Base-by-base conservation (phyloP, 495 filamentous ascomycete genomes). In the Trichocladium uniseriatum region DNA sequence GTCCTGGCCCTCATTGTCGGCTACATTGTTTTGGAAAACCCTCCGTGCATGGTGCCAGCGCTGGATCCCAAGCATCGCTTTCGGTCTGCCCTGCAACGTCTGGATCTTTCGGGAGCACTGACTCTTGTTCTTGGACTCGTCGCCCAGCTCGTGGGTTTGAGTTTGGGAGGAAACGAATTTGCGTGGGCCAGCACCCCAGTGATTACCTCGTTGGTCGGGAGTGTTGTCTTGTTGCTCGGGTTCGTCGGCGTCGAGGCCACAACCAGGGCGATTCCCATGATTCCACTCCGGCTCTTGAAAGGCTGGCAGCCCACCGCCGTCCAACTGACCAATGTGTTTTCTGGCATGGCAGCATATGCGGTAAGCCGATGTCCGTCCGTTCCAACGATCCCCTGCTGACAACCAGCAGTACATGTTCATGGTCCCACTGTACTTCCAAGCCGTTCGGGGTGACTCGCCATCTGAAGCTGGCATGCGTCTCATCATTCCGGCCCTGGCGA, bases 381-480 rank as follows among this genome's bases (percentile, higher is more conserved):
- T 10, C 15, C 10, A 10, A 29, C 19, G 13, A 14, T 4, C 3
- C 6, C 9, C 37, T 19, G 21, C 16, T 48, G 42, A 53, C 35
- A 3, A 18, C 28, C 2, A 3, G 35, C 49, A 84, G 80, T 84
- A 80, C 45, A 75, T 84, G 45, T 84, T 84, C 54, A 79, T 77
- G 36, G 68, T 82, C 0, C 80, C 81, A 1, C 59, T 84, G 24
- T 78, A 81, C 38, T 82, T 83, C 58, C 81, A 84, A 48, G 77
- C 80, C 0, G 74, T 83, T 9, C 69, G 80, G 0, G 68, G 76
- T 0, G 81, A 84, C 24, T 78, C 76, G 5, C 73, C 81, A 2
- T 74, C 78, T 0, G 75, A 68, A 46, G 79, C 81, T 6, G 81
- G 79, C 6, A 63, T 72, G 3, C 67, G 79, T 31, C 72, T 83